phyloP scores from a whole-genome alignment of 1,284 basidiomycete genomes.

The Polyporus tsugae region DNA sequence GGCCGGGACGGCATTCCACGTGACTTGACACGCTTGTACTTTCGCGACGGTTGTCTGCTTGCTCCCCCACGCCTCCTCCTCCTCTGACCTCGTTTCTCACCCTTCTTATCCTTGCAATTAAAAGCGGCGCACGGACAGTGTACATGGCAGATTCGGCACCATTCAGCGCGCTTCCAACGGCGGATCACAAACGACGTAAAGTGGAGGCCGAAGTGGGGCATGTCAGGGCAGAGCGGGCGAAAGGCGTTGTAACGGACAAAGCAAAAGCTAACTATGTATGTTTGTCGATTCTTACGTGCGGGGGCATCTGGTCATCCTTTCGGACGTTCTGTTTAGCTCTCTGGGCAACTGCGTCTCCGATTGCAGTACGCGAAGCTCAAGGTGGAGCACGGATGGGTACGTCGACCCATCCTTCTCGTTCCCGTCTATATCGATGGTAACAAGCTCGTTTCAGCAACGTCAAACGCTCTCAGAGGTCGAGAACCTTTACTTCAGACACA shows the following conservation, averaged over 20 bases:
- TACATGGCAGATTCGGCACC: slow-evolving; percentile 19
- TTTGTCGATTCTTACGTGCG: neutral
- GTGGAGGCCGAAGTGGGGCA: slow-evolving; percentile 22
- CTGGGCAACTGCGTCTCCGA: slow-evolving; percentile 76
- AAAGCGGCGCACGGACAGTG: too few species aligned
- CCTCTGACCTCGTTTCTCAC: neutral
- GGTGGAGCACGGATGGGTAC: slow-evolving; percentile 83
- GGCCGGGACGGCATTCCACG: slow-evolving; percentile 20
- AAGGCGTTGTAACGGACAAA: slow-evolving; percentile 48
- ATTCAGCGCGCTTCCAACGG: neutral
- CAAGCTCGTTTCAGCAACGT: slow-evolving; percentile 58
- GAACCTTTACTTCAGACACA: slow-evolving; percentile 79
- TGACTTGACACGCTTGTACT: slow-evolving; percentile 28
- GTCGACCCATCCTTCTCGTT: slow-evolving; percentile 32
- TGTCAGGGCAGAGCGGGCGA: slow-evolving; percentile 19
- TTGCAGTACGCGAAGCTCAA: slow-evolving; percentile 81
- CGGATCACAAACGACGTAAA: slow-evolving; percentile 27
- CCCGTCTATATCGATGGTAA: neutral
- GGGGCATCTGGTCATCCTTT: neutral
- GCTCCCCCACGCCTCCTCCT: neutral
- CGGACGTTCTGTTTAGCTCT: slow-evolving; percentile 54
- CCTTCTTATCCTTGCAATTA: neutral
- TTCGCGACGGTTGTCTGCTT: slow-evolving; percentile 23
- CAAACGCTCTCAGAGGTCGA: slow-evolving; percentile 81
- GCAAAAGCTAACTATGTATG: slow-evolving; percentile 71